Conservation (phyloP, 2,329 filamentous ascomycete genomes). For the Calonectria pseudoreteaudii region DNA sequence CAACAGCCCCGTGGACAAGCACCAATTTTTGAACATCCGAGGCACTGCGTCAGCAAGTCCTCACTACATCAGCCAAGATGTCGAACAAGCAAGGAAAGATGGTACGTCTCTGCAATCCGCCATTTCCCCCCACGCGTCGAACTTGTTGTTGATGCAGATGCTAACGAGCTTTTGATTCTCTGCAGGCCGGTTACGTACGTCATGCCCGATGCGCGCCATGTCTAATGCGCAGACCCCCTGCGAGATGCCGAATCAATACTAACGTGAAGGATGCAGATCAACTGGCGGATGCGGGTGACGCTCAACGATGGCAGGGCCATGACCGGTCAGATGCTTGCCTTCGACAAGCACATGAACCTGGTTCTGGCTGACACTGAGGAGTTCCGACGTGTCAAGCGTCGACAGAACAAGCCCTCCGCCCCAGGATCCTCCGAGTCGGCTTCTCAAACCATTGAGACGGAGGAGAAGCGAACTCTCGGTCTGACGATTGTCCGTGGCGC, state of each 20-base stretch:
- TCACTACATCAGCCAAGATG: slow-evolving; percentile 47
- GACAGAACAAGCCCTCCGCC: slow-evolving; percentile 78
- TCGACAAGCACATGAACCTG: slow-evolving; percentile 99
- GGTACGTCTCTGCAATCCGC: slow-evolving; percentile 72
- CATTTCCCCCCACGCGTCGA: slow-evolving; percentile 30
- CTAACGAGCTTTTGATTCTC: slow-evolving; percentile 66
- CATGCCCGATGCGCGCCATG: slow-evolving; percentile 32
- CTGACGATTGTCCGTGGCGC: slow-evolving; percentile 94
- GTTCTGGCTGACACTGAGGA: slow-evolving; percentile 99
- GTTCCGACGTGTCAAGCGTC: slow-evolving; percentile 91
- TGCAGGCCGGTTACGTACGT: slow-evolving; percentile 79
- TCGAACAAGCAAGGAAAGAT: slow-evolving; percentile 97
- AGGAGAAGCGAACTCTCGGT: slow-evolving; percentile 98
- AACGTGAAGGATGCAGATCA: slow-evolving; percentile 74
- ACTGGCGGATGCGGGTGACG: slow-evolving; percentile 98
- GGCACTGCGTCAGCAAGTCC: slow-evolving; percentile 47
- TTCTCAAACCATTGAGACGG: slow-evolving; percentile 81
- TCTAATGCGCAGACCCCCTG: background rate
- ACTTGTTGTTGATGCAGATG: slow-evolving; percentile 60
- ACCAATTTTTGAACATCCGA: slow-evolving; percentile 58
- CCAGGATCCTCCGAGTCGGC: slow-evolving; percentile 71
- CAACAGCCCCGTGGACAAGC: slow-evolving; percentile 52
- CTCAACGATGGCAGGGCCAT: slow-evolving; percentile 96
- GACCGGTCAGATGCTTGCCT: slow-evolving; percentile 97
- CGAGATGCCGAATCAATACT: slow-evolving; percentile 20